Evolutionary conservation across 2,329 filamentous ascomycete genomes (phyloP), one percentile per base, ranked within the genome.

Genomic region (Fusarium falciforme): DNA sequence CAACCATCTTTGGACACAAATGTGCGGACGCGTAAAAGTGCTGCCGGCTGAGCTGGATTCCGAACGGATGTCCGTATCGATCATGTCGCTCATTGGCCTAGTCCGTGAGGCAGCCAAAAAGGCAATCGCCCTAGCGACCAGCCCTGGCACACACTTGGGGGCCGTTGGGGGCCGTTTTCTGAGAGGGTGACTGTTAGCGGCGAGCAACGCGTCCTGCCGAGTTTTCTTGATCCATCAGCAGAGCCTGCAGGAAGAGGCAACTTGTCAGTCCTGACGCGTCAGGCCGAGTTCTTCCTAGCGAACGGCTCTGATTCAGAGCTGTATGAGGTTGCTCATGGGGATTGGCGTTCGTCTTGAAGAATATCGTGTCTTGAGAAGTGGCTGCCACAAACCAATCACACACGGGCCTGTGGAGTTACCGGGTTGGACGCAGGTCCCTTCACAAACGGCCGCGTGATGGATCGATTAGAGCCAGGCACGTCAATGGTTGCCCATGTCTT

Each of bases 141-240:
- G 47, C 61, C 58, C 66, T 52, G 20, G 36, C 20, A 52, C 47
- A 52, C 25, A 27, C 29, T 68, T 68, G 71, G 71, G 71, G 71
- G 67, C 70, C 67, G 36, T 74, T 74, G 72, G 72, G 72, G 72
- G 72, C 72, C 72, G 38, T 64, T 61, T 61, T 52, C 29, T 52
- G 6, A 25, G 9, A 5, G 12, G 25, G 6, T 35, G 31, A 52
- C 31, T 20, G 29, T 22, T 33, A 33, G 59, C 31, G 17, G 35
- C 29, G 20, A n/a, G 33, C 17, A n/a, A 58, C 49, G 49, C 49
- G 49, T 58, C 27, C 20, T 31, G 10, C 33, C n/a, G 31, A 38
- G 17, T 33, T 40, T 22, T 20, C 40, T 22, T 31, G 42, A 31
- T 59, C 61, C 47, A 47, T 49, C 65, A 63, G 40, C 61, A 66